Conservation (phyloP, 768 basidiomycete species). For the Russula olivacea region DNA sequence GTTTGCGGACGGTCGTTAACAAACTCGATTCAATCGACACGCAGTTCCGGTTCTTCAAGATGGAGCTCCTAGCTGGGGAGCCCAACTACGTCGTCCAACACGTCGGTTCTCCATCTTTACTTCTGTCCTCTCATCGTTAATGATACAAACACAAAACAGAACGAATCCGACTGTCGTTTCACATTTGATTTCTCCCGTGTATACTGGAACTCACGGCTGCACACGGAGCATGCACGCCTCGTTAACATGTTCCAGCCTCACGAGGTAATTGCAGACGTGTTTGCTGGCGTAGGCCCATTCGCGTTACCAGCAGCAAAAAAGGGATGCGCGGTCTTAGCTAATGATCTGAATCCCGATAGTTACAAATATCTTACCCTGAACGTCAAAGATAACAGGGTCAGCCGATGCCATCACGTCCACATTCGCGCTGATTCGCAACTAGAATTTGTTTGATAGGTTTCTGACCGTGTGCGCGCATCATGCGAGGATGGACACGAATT, state of each 20-base stretch:
- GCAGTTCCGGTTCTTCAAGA: conserved; percentile 87
- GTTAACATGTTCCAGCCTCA: conserved; percentile 64
- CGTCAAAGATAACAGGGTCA: conserved; percentile 67
- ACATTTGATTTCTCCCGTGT: conserved; percentile 92
- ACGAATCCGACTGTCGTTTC: conserved; percentile 81
- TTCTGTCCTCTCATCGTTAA: not conserved
- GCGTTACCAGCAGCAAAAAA: conserved; percentile 89
- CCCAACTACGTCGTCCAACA: conserved; percentile 81
- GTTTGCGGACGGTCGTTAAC: conserved; percentile 86
- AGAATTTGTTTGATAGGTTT: conserved; percentile 46
- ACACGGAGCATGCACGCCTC: conserved; percentile 85
- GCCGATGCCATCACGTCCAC: conserved; percentile 25
- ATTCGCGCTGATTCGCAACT: conserved; percentile 2
- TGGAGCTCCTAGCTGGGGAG: conserved; percentile 95
- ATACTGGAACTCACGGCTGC: conserved; percentile 97
- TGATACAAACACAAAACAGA: conserved; percentile 38
- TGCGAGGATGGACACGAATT: conserved; percentile 87
- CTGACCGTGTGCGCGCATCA: conserved; percentile 58
- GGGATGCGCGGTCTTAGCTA: conserved; percentile 83
- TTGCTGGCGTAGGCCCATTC: conserved; percentile 97
- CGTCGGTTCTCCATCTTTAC: conserved; percentile 42
- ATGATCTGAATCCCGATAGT: conserved; percentile 91
- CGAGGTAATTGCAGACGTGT: conserved; percentile 86
- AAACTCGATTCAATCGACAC: conserved; percentile 83
- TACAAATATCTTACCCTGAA: conserved; percentile 72